Base-by-base conservation (phyloP, 805 yeast genomes). In the Ogataea nitratoaversa region DNA sequence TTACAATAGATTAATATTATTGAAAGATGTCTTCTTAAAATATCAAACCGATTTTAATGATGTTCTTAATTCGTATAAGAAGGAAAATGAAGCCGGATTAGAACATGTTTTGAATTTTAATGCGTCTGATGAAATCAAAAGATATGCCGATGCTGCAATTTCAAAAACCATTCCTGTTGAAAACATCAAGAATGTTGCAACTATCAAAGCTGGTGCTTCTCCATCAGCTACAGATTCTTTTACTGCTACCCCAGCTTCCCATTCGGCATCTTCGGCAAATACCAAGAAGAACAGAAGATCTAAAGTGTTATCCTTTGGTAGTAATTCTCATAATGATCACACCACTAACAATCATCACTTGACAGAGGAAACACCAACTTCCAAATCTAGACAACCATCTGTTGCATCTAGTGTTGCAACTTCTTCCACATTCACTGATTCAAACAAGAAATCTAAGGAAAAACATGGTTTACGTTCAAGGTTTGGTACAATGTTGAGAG, bases 401-500 rank as follows among this genome's bases (percentile, higher is more conserved):
- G 37, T 39, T 12, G 36, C 45, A 9, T 47, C 51, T 13, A 13
- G 28, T 20, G 25, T 41, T 16, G 41, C 42, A 23, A 27, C 40
- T 23, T 27, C 43, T 23, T 27, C 43, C 14, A 27, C 35, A 7
- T 31, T 30, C 20, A 29, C 48, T 16, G 24, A 34, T n/a, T 24
- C 30, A 13, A 19, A 32, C 6, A 46, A 46, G 17, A 22, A 19
- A 27, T 50, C 43, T 13, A 56, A 57, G 38, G 61, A 68, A 47
- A 56, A 53, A 38, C 30, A 60, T 34, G 72, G 70, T 34, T 60
- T 85, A 52, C 78, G 77, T 60, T 82, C 89, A 5, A 79, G 68
- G 53, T 82, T 85, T 41, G 95, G 95, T 8, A 82, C 93, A 1
- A 75, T 85, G 46, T 79, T 85, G 52, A 57, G 57, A 37, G 54